phyloP scores from a whole-genome alignment of 768 basidiomycete species.

The Collybiopsis confluens region DNA sequence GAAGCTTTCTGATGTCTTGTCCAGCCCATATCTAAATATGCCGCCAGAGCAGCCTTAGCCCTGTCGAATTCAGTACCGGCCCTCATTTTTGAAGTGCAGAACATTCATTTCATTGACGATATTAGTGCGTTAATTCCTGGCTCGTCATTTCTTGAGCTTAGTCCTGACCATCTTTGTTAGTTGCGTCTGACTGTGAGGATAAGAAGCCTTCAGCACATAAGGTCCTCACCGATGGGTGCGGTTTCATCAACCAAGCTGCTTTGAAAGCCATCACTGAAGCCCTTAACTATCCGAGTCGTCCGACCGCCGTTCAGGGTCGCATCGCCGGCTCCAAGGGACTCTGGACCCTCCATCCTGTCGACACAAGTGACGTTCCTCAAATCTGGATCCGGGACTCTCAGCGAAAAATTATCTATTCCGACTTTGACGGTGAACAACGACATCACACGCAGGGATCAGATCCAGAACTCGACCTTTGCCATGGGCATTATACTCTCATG shows the following conservation, averaged over 20 bases:
- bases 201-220: constrained; percentile 48
- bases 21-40: constrained; percentile 66
- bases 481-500: neutral
- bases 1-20: neutral
- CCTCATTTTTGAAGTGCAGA: constrained; percentile 41
- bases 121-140: constrained; percentile 33
- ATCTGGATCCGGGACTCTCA: constrained; percentile 66
- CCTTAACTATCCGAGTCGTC: constrained; percentile 29
- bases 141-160: neutral
- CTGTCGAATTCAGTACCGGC: constrained; percentile 65
- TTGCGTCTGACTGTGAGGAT: constrained; percentile 34
- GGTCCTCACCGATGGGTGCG: constrained; percentile 73
- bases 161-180: constrained; percentile 12
- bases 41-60: constrained; percentile 58
- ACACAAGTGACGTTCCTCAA: constrained; percentile 34
- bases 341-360: constrained; percentile 50
- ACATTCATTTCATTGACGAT: constrained; percentile 51
- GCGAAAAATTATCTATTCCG: constrained; percentile 47
- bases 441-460: constrained; percentile 55
- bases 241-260: constrained; percentile 57
- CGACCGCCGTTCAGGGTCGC: constrained; percentile 57
- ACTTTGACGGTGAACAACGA: constrained; percentile 47
- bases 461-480: neutral
- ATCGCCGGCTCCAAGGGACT: constrained; percentile 59
- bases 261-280: constrained; percentile 35